Percentiles rank a stretch among this genome's conserved stretches.
Evolutionary conservation across 2,329 filamentous ascomycete genomes (phyloP).

Genomic region (Aspergillus pseudonomiae): DNA sequence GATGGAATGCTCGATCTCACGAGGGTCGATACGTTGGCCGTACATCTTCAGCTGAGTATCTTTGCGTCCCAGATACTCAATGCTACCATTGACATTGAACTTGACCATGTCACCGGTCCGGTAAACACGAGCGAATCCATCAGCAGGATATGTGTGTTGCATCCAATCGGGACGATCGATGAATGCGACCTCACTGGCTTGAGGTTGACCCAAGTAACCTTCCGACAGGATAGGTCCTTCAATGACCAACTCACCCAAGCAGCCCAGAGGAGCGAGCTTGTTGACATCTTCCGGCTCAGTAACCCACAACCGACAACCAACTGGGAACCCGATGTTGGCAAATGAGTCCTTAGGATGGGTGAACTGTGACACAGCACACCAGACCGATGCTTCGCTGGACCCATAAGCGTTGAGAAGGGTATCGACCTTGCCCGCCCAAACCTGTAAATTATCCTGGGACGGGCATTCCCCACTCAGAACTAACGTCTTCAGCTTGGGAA

Average conservation of each 20-base stretch:
- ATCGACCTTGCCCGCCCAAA: not conserved
- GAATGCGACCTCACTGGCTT: slow-evolving; percentile 24
- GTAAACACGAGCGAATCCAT: slow-evolving; percentile 17
- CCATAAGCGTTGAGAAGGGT: slow-evolving; percentile 3
- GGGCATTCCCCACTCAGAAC: not conserved
- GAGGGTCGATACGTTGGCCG: slow-evolving; percentile 66
- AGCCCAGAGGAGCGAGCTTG: slow-evolving; percentile 37
- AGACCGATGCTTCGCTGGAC: not conserved
- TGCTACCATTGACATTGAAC: slow-evolving; percentile 38
- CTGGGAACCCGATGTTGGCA: slow-evolving; percentile 32
- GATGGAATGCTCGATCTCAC: slow-evolving; percentile 38
- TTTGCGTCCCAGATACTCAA: slow-evolving; percentile 57
- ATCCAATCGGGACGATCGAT: slow-evolving; percentile 27
- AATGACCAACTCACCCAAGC: slow-evolving; percentile 44
- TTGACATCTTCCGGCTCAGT: slow-evolving; percentile 39
- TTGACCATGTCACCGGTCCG: slow-evolving; percentile 37
- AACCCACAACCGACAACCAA: slow-evolving; percentile 43
- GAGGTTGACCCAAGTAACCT: slow-evolving; percentile 25
- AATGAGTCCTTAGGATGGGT: not conserved
- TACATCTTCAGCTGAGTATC: slow-evolving; percentile 67
- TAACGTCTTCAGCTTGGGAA: not conserved
- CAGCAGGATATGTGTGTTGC: not conserved
- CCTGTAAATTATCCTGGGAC: not conserved
- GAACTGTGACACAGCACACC: not conserved
- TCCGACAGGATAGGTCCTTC: slow-evolving; percentile 34